Evolutionary conservation across 345 rosid species (phyloP).

Genomic region (Geranium rotundifolium): DNA sequence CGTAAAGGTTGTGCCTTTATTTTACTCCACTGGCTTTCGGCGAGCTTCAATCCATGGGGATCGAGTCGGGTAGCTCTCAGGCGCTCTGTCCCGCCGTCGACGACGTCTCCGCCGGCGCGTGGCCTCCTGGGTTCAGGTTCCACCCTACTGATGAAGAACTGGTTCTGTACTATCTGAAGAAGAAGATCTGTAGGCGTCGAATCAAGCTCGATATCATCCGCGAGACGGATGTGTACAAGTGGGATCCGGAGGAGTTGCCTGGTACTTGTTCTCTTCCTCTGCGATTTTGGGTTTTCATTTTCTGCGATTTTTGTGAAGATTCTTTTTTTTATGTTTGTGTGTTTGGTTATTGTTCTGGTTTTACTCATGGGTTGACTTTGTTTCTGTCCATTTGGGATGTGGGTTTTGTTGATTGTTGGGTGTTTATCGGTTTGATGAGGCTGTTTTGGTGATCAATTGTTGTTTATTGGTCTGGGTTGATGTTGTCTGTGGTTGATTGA

Average conservation of each 20-base stretch:
- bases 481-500: no score
- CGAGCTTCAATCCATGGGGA: no score
- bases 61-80: no score
- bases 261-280: slow-evolving; percentile 23
- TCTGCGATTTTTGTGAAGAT: no score
- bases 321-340: not conserved
- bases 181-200: slow-evolving; percentile 49
- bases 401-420: not conserved
- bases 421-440: not conserved
- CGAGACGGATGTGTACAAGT: slow-evolving; percentile 67
- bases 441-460: no score
- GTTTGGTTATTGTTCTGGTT: not conserved
- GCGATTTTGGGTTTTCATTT: not conserved
- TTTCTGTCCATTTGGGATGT: not conserved
- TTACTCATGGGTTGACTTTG: not conserved
- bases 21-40: no score
- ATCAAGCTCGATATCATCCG: slow-evolving; percentile 85
- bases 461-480: no score
- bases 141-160: slow-evolving; percentile 89
- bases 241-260: slow-evolving; percentile 91
- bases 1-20: no score
- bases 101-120: no score
- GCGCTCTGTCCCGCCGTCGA: no score
- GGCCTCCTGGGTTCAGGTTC: slow-evolving; percentile 83
- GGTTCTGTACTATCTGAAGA: slow-evolving; percentile 66